phyloP scores from a whole-genome alignment of 2,329 filamentous ascomycete species.

The Fusarium clavum region DNA sequence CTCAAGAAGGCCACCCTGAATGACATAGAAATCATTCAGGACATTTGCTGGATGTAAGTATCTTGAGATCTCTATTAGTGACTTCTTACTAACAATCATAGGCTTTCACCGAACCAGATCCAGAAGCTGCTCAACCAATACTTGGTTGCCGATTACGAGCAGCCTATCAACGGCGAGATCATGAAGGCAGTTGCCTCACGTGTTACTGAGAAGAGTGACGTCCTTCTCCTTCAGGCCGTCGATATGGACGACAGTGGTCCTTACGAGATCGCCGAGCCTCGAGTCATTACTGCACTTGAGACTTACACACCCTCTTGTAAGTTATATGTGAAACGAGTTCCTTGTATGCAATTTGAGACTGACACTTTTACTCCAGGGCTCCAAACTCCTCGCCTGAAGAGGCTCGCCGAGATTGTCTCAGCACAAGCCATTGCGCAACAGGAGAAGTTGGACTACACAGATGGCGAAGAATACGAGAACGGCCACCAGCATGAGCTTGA shows the following conservation, averaged over 20 bases:
- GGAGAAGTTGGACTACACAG: constrained; percentile 77
- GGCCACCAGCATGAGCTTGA: constrained; percentile 60
- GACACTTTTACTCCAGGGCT: constrained; percentile 72
- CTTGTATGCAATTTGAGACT: constrained; percentile 42
- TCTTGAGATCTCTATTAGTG: neutral
- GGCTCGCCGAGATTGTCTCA: constrained; percentile 97
- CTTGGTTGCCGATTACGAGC: constrained; percentile 97
- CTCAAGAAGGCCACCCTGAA: constrained; percentile 99
- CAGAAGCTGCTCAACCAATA: constrained; percentile 99
- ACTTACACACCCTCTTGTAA: constrained; percentile 98
- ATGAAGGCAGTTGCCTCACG: constrained; percentile 99
- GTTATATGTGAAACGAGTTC: constrained; percentile 48
- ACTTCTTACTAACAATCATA: constrained; percentile 51
- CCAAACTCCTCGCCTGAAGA: constrained; percentile 94
- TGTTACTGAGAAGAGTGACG: constrained; percentile 98
- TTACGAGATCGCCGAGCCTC: constrained; percentile 97
- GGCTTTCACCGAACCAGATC: constrained; percentile 97
- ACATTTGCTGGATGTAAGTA: constrained; percentile 99
- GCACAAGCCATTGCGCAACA: constrained; percentile 96
- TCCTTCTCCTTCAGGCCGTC: constrained; percentile 90
- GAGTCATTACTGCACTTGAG: constrained; percentile 94
- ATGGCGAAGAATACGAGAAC: constrained; percentile 58
- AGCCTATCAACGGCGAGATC: constrained; percentile 99
- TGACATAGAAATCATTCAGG: constrained; percentile 99
- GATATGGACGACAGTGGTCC: constrained; percentile 99